These are phyloP conservation scores for Cytospora schulzeri DNA, from an alignment of 2,329 filamentous ascomycete species.

Conservation along the genomic window DNA sequence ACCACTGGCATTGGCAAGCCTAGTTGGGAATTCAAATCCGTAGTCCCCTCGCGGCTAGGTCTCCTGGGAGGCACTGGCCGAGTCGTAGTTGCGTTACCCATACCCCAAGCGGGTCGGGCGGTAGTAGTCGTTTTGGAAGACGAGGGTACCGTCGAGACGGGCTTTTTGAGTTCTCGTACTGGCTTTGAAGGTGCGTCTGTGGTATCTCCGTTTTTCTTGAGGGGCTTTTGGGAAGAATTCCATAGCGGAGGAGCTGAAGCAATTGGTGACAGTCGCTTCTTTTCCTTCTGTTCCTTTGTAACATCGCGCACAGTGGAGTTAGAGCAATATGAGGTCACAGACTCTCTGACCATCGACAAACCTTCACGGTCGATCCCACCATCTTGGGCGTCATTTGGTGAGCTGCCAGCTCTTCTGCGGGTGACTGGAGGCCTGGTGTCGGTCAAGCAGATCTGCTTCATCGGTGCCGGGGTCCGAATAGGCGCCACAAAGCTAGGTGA, in stretches of 20 bases:
- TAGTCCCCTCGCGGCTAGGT: constrained; percentile 70
- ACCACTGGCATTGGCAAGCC: constrained; percentile 57
- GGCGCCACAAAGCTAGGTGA: constrained; percentile 64
- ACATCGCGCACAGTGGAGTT: constrained; percentile 66
- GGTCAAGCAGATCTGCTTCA: constrained; percentile 57
- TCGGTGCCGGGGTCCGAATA: constrained; percentile 46
- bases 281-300: constrained; percentile 49
- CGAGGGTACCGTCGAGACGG: constrained; percentile 31
- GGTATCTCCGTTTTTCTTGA: constrained; percentile 40
- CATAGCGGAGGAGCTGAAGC: constrained; percentile 64
- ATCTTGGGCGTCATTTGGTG: constrained; percentile 52
- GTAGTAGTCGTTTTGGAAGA: constrained; percentile 31
- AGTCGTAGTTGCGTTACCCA: constrained; percentile 33
- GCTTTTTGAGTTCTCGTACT: constrained; percentile 35
- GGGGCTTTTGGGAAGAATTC: constrained; percentile 62
- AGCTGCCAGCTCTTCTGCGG: constrained; percentile 58
- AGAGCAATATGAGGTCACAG: constrained; percentile 71
- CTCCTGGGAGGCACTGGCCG: constrained; percentile 54
- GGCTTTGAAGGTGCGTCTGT: constrained; percentile 44
- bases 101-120: constrained; percentile 34
- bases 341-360: constrained; percentile 68
- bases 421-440: constrained; percentile 62
- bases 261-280: constrained; percentile 47
- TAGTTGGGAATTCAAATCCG: constrained; percentile 60
- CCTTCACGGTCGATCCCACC: constrained; percentile 54